These are phyloP conservation scores for Penicillium fuscoglaucum DNA, from an alignment of 2,329 filamentous ascomycete species.

Conservation along the genomic window DNA sequence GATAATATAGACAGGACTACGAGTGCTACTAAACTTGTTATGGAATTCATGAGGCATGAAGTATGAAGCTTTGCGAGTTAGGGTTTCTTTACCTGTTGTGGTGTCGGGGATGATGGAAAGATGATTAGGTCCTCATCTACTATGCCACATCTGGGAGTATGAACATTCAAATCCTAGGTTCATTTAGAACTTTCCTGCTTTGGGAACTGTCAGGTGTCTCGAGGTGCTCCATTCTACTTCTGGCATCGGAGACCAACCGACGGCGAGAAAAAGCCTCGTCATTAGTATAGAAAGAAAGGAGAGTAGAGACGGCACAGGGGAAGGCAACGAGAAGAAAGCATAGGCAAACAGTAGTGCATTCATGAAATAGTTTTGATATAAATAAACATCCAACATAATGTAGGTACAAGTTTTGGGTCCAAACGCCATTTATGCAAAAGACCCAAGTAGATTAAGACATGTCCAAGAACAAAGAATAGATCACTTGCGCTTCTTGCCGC, in stretches of 20 bases:
- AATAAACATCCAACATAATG: slow-evolving; percentile 7
- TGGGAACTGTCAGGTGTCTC: neutral
- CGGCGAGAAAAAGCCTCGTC: neutral
- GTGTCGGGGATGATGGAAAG: neutral
- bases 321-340: neutral
- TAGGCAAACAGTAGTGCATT: neutral
- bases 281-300: neutral
- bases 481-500: slow-evolving; percentile 48
- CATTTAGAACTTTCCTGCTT: neutral
- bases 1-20: neutral
- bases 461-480: slow-evolving; percentile 17
- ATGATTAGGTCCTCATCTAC: neutral
- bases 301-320: neutral
- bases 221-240: neutral
- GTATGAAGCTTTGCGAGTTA: neutral
- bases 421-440: slow-evolving; percentile 30
- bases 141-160: neutral
- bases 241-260: neutral
- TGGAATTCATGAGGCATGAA: neutral
- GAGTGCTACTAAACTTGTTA: neutral
- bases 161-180: neutral
- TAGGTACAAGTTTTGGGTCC: slow-evolving; percentile 22
- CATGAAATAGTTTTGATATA: slow-evolving; percentile 4
- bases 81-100: neutral
- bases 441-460: slow-evolving; percentile 17